phyloP scores from a whole-genome alignment of 345 rosid genomes.

The Noccaea caerulescens region DNA sequence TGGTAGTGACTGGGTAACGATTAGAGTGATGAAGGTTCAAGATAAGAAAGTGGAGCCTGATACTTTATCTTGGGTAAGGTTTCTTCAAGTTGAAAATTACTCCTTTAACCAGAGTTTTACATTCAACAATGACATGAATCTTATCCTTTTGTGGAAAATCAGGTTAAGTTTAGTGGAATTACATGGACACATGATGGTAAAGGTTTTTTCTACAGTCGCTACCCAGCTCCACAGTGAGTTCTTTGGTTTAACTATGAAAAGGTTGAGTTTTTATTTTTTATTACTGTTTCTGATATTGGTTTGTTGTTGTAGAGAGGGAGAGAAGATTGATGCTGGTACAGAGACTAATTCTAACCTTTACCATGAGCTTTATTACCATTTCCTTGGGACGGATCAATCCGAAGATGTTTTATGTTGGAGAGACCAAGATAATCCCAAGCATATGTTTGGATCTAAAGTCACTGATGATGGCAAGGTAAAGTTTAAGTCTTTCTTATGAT shows the following conservation, averaged over 20 bases:
- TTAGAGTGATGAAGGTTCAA: slow-evolving; percentile 67
- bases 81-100: slow-evolving; percentile 10
- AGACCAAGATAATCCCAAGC: slow-evolving; percentile 80
- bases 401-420: slow-evolving; percentile 92
- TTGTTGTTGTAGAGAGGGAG: slow-evolving; percentile 67
- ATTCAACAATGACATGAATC: slow-evolving; percentile 3
- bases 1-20: slow-evolving; percentile 96
- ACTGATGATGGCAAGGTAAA: slow-evolving; percentile 91
- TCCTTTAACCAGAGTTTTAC: background rate
- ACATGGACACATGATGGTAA: slow-evolving; percentile 88
- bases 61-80: slow-evolving; percentile 78
- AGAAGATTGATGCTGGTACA: slow-evolving; percentile 83
- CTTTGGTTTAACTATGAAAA: slow-evolving; percentile 1
- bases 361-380: slow-evolving; percentile 84
- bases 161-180: slow-evolving; percentile 80
- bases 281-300: slow-evolving; percentile 5
- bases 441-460: slow-evolving; percentile 55
- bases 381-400: slow-evolving; percentile 72
- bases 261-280: background rate
- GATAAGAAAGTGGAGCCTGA: slow-evolving; percentile 72
- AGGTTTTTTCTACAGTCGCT: slow-evolving; percentile 94
- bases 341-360: slow-evolving; percentile 85
- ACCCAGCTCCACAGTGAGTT: slow-evolving; percentile 82
- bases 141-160: slow-evolving; percentile 17
- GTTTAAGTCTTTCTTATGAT: background rate